Evolutionary conservation across 1,284 basidiomycete species (phyloP), one percentile per base, ranked within the genome.

Genomic region (Ganoderma multipileum): DNA sequence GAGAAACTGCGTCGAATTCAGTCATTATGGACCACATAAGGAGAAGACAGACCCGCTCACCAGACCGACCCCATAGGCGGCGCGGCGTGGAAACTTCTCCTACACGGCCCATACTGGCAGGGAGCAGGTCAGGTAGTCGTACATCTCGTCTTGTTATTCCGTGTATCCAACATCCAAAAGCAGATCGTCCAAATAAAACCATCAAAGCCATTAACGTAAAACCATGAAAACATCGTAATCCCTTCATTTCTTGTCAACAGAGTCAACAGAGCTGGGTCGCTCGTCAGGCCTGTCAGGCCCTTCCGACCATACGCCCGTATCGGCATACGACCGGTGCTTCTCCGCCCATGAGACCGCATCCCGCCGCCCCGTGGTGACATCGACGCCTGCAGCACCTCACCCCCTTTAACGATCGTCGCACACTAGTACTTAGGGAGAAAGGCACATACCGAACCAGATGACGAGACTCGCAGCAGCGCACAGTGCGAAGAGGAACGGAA

Each of bases 401-500:
- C 26, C 44, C 7, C 44, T 39, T 41, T 55, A 55, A 5, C 26
- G 58, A 60, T 60, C 58, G n/a, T 60, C 58, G 52, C 28, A 1
- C 38, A n/a, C 14, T 12, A 2, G 8, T 8, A 16, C 8, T 33
- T 33, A 47, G 28, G 20, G 47, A 61, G 52, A 2, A 44, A 20
- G 38, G 5, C n/a, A 74, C 77, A 47, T 52, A 78, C 77, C 86
- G 75, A 92, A 89, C 85, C 93, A 92, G 67, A 95, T 92, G 6
- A 89, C 84, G 50, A 93, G 55, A 58, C 89, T 89, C 6, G 92
- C 91, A 33, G 83, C 80, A 1, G 82, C 76, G 71, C 92, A 93
- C 8, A 95, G 80, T 41, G 89, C 90, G 71, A 95, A 93, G 11
- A 95, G 82, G 83, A 95, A 95, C 3, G 93, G 92, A 78, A 95